phyloP scores from a whole-genome alignment of 345 rosid species.

The Cardiospermum halicacabum region DNA sequence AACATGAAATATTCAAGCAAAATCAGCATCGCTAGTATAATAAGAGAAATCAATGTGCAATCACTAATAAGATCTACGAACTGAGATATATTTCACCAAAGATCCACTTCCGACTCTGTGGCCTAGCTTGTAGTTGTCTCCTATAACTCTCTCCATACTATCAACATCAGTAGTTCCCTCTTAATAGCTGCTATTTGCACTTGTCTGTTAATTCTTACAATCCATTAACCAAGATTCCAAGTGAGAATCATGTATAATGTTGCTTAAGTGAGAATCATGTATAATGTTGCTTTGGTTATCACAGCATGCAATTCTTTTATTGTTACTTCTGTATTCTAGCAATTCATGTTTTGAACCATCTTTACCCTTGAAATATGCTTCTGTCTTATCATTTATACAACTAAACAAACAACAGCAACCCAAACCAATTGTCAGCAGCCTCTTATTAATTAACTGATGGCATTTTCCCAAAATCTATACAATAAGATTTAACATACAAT shows the following conservation, averaged over 20 bases:
- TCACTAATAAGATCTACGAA: slow-evolving; percentile 1
- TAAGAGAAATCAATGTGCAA: background rate
- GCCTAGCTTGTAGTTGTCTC: slow-evolving; percentile 54
- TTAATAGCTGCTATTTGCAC: slow-evolving; percentile 4
- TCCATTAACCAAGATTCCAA: slow-evolving; percentile 16
- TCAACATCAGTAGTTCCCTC: slow-evolving; percentile 15
- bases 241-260: slow-evolving; percentile 9
- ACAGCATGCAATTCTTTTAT: background rate
- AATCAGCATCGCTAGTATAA: slow-evolving; percentile 5
- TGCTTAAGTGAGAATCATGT: too few relatives aligned
- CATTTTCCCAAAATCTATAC: too few relatives aligned
- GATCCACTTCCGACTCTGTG: slow-evolving; percentile 76
- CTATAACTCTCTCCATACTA: slow-evolving; percentile 53
- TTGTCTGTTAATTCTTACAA: slow-evolving; percentile 12
- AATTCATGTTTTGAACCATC: slow-evolving; percentile 19
- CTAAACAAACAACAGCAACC: too few relatives aligned
- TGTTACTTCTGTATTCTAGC: slow-evolving; percentile 11
- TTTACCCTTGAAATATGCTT: slow-evolving; percentile 18
- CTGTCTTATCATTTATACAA: too few relatives aligned
- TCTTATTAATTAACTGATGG: too few relatives aligned
- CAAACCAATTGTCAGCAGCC: too few relatives aligned
- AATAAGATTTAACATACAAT: too few relatives aligned
- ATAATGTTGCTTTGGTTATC: slow-evolving; percentile 21
- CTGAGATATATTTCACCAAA: slow-evolving; percentile 73
- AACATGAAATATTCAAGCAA: background rate